Evolutionary conservation across 2,329 filamentous ascomycete species (phyloP), one percentile per base, ranked within the genome.

Genomic region (Cryphonectria nitschkei): DNA sequence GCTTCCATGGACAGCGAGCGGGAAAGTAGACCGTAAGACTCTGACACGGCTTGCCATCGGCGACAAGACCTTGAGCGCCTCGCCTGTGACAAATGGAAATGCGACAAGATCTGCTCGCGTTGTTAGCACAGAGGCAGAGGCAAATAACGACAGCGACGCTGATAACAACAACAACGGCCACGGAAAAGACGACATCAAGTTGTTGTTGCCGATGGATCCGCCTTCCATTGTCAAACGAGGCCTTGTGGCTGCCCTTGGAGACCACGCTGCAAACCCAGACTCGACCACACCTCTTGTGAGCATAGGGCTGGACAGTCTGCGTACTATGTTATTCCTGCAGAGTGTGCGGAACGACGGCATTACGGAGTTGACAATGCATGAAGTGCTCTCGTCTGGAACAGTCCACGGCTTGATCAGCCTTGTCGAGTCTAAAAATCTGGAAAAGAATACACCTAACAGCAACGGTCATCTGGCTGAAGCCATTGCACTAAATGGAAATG

Each of bases 1-100:
- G 37, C 81, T 91, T 67, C 89, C 89, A 5, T 85, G 86, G 70
- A 80, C 90, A 41, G 79, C 88, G 2, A 90, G 87, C 3, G 89
- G 89, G 0, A 92, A 92, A 76, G 82, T 87, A 19, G 87, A 91
- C 75, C 84, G 84, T 63, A 86, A 84, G 67, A 41, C 29, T 2
- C 14, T 67, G 19, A 19, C 14, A 19, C 43, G 43, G 6, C 43
- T 46, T 22, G 43, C 43, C 14, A 19, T 14, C 14, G 14, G 43
- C 19, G 43, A 14, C 14, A 14, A 46, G 43, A 46, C 7, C 14
- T 3, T 19, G 5, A 46, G 50, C 22, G n/a, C 5, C 9, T n/a
- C 50, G 11, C 3, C 50, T 26, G 50, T 54, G 50, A 26, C 50
- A 26, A 54, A 26, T 26, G 50, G 50, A 9, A 26, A 7, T 22